phyloP scores from a whole-genome alignment of 345 rosid genomes.

The Arabidopsis arenosa region DNA sequence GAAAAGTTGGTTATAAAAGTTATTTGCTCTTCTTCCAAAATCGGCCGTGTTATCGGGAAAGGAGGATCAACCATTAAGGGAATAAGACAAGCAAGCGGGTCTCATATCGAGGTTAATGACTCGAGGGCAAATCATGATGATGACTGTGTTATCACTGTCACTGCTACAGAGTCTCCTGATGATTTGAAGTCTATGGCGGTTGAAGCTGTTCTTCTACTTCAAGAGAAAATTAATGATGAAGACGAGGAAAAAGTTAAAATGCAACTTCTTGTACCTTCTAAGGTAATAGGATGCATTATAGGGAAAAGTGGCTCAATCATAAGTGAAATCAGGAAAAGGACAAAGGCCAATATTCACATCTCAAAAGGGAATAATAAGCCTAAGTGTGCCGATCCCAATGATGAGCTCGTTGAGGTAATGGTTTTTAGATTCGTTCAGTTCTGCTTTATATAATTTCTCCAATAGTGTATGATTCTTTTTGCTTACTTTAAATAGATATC shows the following conservation, averaged over 20 bases:
- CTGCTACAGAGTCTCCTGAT: slow-evolving; percentile 80
- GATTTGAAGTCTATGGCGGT: slow-evolving; percentile 95
- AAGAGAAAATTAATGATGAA: slow-evolving; percentile 84
- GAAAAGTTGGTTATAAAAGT: slow-evolving; percentile 75
- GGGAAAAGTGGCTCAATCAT: slow-evolving; percentile 93
- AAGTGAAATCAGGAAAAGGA: slow-evolving; percentile 87
- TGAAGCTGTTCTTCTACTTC: slow-evolving; percentile 89
- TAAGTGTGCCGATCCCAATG: slow-evolving; percentile 68
- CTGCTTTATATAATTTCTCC: slow-evolving; percentile 19
- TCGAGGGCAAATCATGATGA: slow-evolving; percentile 65
- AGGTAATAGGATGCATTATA: slow-evolving; percentile 90
- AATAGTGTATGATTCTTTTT: slow-evolving; percentile 21
- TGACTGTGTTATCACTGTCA: slow-evolving; percentile 71
- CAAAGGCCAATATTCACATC: slow-evolving; percentile 79
- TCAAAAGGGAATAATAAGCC: slow-evolving; percentile 68
- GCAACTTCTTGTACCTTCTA: slow-evolving; percentile 83
- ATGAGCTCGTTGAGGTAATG: slow-evolving; percentile 90
- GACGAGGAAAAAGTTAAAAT: slow-evolving; percentile 64
- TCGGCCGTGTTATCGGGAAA: slow-evolving; percentile 97
- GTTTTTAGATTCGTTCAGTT: slow-evolving; percentile 4
- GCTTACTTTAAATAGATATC: slow-evolving; percentile 52
- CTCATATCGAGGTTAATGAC: slow-evolving; percentile 88
- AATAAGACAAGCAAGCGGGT: slow-evolving; percentile 90
- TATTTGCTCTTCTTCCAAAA: slow-evolving; percentile 76
- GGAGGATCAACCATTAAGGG: slow-evolving; percentile 90